Evolutionary conservation across 352 stramenopile genomes (phyloP), one percentile per base, ranked within the genome.

Genomic region (Pythium dissotocum): DNA sequence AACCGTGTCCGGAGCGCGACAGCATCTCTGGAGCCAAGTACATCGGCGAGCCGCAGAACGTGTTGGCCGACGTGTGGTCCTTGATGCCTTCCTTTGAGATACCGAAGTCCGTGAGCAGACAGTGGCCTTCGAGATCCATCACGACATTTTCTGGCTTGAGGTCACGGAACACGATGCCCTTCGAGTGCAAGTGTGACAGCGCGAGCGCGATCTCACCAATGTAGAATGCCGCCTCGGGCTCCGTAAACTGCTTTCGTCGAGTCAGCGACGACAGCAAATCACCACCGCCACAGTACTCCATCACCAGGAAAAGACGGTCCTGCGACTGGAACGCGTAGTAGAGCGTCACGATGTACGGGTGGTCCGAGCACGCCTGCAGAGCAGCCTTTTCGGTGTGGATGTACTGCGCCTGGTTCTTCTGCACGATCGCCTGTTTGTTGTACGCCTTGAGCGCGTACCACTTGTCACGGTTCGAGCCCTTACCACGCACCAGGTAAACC

Each of bases 401-500:
- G 73, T 95, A 93, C 75, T 93, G 84, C 30, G 84, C 87, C 65
- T 94, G 85, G 71, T 95, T 94, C 82, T 95, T 95, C 67, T 94
- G 84, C 24, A 95, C 82, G 59, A 95, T 93, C 30, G 84, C 82
- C 61, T 94, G 84, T 63, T 95, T 95, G 77, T 95, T 95, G 80
- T 93, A 93, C 35, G 84, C 87, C 70, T 95, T 95, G 4, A 95
- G 71, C 2, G 87, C 87, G 65, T 93, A 95, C 82, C 80, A 94
- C 69, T 93, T 88, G 65, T 92, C 85, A n/a, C 80, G 81, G 78
- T 95, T 94, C 49, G 84, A 91, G 8, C 85, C 87, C 60, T 94
- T 93, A 30, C 84, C 84, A 44, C 85, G 87, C 36, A 95, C 87
- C 42, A 95, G 53, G 69, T 93, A 93, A 28, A 95, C 87, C 67